Evolutionary conservation across 352 stramenopile genomes (phyloP).

Genomic region (Globisporangium echinulatum): DNA sequence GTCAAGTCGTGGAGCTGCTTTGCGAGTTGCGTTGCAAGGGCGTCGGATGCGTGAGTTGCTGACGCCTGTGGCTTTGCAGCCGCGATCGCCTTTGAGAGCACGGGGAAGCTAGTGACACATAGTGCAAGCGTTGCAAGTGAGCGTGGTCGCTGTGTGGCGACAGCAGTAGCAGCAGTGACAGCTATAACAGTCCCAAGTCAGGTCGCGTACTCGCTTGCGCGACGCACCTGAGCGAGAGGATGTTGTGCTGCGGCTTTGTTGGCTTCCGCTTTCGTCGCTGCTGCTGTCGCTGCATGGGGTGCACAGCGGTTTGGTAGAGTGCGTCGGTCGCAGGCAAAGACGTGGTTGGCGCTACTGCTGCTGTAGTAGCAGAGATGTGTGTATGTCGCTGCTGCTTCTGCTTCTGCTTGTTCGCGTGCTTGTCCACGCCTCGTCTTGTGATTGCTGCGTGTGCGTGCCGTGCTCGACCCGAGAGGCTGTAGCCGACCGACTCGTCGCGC

Average conservation of each 20-base stretch:
- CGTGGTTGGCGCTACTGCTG: not conserved
- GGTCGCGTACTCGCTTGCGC: not conserved
- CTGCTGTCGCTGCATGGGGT: not conserved
- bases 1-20: slow-evolving; percentile 12
- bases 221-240: slow-evolving; percentile 28
- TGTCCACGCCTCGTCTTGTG: not conserved
- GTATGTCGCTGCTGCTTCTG: not conserved
- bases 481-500: slow-evolving; percentile 6
- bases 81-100: slow-evolving; percentile 6
- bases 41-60: not conserved
- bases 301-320: slow-evolving; percentile 3
- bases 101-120: slow-evolving; percentile 12
- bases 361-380: not conserved
- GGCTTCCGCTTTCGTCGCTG: slow-evolving; percentile 7
- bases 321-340: not conserved
- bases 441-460: not conserved
- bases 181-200: not conserved
- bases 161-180: not conserved
- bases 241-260: slow-evolving; percentile 10
- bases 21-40: not conserved
- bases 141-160: no score
- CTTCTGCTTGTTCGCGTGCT: not conserved
- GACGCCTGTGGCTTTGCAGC: not conserved
- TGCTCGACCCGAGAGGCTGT: slow-evolving; percentile 6
- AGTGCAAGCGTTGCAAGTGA: not conserved